A percentile compares a stretch with the other conserved stretches of the same genome.
Evolutionary conservation across 176 grass and related monocot species (phyloP).

Genomic region (Aegilops sharonensis): DNA sequence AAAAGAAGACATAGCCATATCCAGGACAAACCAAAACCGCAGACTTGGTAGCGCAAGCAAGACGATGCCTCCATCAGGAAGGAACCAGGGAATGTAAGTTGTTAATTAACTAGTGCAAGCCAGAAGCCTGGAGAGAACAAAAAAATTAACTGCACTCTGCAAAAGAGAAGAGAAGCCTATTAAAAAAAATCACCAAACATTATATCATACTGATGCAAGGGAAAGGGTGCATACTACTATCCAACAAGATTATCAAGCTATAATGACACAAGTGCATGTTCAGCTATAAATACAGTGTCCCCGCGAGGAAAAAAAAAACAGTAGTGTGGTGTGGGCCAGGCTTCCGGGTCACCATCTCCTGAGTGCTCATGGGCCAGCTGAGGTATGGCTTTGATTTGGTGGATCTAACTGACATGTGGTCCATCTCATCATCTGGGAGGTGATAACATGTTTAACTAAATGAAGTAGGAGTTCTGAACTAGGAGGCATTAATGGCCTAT

Average conservation of each 20-base stretch:
- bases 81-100: conserved; percentile 24
- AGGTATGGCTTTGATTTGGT: background rate
- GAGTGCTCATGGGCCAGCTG: background rate
- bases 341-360: background rate
- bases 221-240: background rate
- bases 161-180: background rate
- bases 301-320: background rate
- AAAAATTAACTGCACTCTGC: conserved; percentile 18
- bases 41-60: conserved; percentile 10
- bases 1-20: conserved; percentile 62
- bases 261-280: background rate
- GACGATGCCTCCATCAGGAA: conserved; percentile 52
- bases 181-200: background rate
- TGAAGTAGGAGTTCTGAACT: background rate
- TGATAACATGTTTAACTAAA: background rate
- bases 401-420: background rate
- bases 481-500: background rate
- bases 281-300: background rate
- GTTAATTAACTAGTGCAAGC: conserved; percentile 35
- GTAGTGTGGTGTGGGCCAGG: background rate
- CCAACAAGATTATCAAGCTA: conserved; percentile 17
- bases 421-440: background rate
- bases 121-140: background rate
- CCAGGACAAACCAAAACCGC: conserved; percentile 10
- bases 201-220: conserved; percentile 10